Evolutionary conservation across 2,329 filamentous ascomycete species (phyloP).

Genomic region (Didymella glomerata): DNA sequence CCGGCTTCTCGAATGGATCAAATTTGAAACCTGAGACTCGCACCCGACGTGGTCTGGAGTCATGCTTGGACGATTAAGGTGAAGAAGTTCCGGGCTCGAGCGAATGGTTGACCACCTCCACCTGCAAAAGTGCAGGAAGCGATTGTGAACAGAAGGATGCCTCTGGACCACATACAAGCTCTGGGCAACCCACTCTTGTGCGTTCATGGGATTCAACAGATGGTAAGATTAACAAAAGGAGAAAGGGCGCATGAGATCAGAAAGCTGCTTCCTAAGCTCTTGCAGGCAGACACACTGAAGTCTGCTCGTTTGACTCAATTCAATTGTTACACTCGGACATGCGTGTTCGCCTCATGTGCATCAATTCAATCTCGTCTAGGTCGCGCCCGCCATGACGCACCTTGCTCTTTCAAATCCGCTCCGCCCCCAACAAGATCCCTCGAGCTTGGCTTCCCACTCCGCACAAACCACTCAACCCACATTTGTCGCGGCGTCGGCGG

Average conservation of each 20-base stretch:
- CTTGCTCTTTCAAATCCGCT: conserved; percentile 1
- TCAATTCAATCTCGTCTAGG: not conserved
- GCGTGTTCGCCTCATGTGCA: not conserved
- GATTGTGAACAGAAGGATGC: not conserved
- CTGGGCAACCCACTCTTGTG: not conserved
- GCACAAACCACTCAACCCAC: conserved; percentile 17
- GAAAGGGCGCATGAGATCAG: not conserved
- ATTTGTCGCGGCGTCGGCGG: not conserved
- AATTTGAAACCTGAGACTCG: not conserved
- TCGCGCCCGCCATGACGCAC: not conserved
- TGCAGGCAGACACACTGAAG: not conserved
- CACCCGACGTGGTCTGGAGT: too few species aligned
- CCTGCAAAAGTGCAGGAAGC: not conserved
- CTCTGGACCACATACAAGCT: not conserved
- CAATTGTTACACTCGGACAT: not conserved
- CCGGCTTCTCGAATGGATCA: not conserved
- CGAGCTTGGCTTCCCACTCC: conserved; percentile 15
- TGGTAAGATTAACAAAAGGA: not conserved
- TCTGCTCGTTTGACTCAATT: not conserved
- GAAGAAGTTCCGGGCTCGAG: not conserved
- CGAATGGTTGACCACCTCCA: not conserved
- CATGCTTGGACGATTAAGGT: not conserved
- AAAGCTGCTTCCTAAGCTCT: not conserved
- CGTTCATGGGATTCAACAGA: not conserved
- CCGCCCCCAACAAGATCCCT: not conserved